Evolutionary conservation across 495 filamentous ascomycete species (phyloP).

Genomic region (Aspergillus incahuasiensis): DNA sequence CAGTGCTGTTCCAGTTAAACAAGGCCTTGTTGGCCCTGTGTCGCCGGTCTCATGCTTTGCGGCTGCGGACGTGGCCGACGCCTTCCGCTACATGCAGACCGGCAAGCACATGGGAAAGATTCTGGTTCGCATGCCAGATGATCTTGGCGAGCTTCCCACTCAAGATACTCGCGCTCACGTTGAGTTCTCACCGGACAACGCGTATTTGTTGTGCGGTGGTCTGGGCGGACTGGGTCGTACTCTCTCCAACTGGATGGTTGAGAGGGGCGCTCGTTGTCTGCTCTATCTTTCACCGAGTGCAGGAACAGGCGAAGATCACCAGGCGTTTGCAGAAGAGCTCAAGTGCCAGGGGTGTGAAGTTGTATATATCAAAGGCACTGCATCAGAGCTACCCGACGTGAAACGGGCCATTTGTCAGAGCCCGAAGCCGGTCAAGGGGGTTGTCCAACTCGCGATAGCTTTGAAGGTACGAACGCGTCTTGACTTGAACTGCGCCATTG

Average conservation of each 20-base stretch:
- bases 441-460: conserved; percentile 36
- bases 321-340: conserved; percentile 37
- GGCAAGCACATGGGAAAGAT: conserved; percentile 36
- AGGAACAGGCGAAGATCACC: conserved; percentile 4
- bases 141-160: neutral
- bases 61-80: conserved; percentile 37
- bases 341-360: conserved; percentile 20
- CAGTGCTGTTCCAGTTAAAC: neutral
- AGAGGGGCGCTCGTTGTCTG: conserved; percentile 50
- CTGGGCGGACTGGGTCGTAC: conserved; percentile 56
- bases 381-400: conserved; percentile 15
- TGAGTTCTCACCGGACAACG: conserved; percentile 10
- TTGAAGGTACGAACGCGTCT: conserved; percentile 7
- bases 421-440: conserved; percentile 24
- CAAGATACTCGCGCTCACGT: neutral
- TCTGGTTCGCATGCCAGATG: conserved; percentile 13
- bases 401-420: conserved; percentile 5
- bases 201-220: conserved; percentile 44
- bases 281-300: conserved; percentile 30
- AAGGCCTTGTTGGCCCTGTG: neutral
- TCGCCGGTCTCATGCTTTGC: conserved; percentile 9
- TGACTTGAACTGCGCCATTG: neutral
- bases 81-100: conserved; percentile 46
- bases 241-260: conserved; percentile 54
- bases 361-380: conserved; percentile 20